Percentiles rank a stretch among this genome's conserved stretches.
These are phyloP conservation scores for Aspergillus carbonarius DNA, from an alignment of 2,329 filamentous ascomycete genomes.

Conservation along the genomic window DNA sequence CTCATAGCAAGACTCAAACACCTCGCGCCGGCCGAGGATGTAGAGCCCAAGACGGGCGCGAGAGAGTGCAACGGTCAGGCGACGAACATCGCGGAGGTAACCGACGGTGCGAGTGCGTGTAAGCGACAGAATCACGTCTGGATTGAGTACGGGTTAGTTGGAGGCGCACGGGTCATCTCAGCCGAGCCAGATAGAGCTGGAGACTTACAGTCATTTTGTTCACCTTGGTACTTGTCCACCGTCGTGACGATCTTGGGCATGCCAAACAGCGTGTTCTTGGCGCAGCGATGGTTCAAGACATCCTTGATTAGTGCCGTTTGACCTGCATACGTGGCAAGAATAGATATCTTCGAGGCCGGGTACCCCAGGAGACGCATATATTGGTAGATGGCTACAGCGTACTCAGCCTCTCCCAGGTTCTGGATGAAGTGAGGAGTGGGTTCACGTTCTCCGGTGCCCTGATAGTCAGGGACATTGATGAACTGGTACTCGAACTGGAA, in stretches of 20 bases:
- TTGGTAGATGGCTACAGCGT: conserved; percentile 90
- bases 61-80: conserved; percentile 90
- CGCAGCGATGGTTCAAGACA: conserved; percentile 79
- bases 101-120: conserved; percentile 85
- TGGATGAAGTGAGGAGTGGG: conserved; percentile 94
- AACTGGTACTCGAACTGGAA: conserved; percentile 96
- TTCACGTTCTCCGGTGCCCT: conserved; percentile 81
- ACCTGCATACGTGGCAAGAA: conserved; percentile 90
- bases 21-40: conserved; percentile 79
- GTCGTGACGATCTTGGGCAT: conserved; percentile 87
- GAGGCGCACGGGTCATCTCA: neutral
- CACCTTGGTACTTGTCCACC: conserved; percentile 97
- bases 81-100: conserved; percentile 88
- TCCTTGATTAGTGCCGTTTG: conserved; percentile 86
- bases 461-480: conserved; percentile 92
- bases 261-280: conserved; percentile 79
- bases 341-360: conserved; percentile 77
- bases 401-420: conserved; percentile 95
- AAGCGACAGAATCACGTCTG: conserved; percentile 89
- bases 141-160: conserved; percentile 15
- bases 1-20: conserved; percentile 88
- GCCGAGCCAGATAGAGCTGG: neutral
- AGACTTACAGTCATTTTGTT: conserved; percentile 94
- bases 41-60: conserved; percentile 90
- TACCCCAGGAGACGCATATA: conserved; percentile 98